These are phyloP conservation scores for Byssothecium circinans DNA, from an alignment of 2,329 filamentous ascomycete genomes.

Conservation along the genomic window DNA sequence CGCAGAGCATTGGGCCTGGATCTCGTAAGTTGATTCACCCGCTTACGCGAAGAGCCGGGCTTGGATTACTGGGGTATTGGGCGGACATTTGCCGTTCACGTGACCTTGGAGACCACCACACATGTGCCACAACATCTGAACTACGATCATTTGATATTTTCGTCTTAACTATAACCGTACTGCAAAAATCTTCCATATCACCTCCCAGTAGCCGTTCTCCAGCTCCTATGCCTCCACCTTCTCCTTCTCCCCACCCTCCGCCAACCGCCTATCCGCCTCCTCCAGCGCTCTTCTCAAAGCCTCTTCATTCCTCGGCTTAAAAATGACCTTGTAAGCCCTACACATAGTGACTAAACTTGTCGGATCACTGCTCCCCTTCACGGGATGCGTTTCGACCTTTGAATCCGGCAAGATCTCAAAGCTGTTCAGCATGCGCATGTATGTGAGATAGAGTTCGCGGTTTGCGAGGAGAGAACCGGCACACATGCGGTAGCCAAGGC, in stretches of 20 bases:
- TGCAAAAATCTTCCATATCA: background rate
- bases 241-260: constrained; percentile 4
- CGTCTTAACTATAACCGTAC: background rate
- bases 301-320: constrained; percentile 58
- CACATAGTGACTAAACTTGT: constrained; percentile 65
- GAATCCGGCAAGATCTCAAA: constrained; percentile 61
- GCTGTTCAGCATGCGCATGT: constrained; percentile 63
- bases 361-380: constrained; percentile 62
- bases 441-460: constrained; percentile 65
- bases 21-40: too few relatives aligned
- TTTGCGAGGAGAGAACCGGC: constrained; percentile 65
- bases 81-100: too few relatives aligned
- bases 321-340: constrained; percentile 58
- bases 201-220: background rate
- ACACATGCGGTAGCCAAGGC: constrained; percentile 69
- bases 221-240: background rate
- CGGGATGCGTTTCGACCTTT: constrained; percentile 60
- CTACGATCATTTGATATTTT: too few relatives aligned
- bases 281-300: constrained; percentile 49
- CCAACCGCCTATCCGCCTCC: constrained; percentile 31
- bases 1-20: too few relatives aligned
- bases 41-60: too few relatives aligned
- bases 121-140: too few relatives aligned
- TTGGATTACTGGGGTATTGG: too few relatives aligned
- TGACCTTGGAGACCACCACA: too few relatives aligned